phyloP scores from a whole-genome alignment of 345 rosid genomes.

The Euphorbia lathyris region DNA sequence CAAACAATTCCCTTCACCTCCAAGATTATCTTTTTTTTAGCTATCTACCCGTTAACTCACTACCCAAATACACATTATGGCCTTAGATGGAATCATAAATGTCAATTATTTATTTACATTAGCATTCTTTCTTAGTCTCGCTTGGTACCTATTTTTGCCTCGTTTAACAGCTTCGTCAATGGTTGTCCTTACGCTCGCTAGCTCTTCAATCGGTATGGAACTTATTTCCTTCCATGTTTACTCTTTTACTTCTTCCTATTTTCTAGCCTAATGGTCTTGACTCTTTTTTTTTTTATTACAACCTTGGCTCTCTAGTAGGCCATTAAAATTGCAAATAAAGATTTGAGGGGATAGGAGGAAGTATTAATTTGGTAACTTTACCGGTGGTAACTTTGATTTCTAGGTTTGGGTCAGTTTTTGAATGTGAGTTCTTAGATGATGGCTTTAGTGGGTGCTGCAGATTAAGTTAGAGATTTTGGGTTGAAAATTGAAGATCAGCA shows the following conservation, averaged over 20 bases:
- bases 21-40: too few species aligned
- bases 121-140: slow-evolving; percentile 78
- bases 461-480: slow-evolving; percentile 69
- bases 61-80: slow-evolving; percentile 54
- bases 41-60: not conserved
- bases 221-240: slow-evolving; percentile 71
- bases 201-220: slow-evolving; percentile 36
- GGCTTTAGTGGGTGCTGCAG: slow-evolving; percentile 77
- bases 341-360: slow-evolving; percentile 15
- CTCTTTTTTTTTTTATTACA: too few species aligned
- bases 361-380: slow-evolving; percentile 45
- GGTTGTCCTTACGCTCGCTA: slow-evolving; percentile 35
- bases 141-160: slow-evolving; percentile 37
- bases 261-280: slow-evolving; percentile 84
- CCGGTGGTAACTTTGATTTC: slow-evolving; percentile 56
- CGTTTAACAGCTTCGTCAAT: slow-evolving; percentile 25
- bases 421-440: slow-evolving; percentile 72
- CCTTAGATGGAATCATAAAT: slow-evolving; percentile 75
- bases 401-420: slow-evolving; percentile 61
- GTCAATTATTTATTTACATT: slow-evolving; percentile 81
- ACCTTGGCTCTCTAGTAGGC: slow-evolving; percentile 67
- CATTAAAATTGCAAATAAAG: slow-evolving; percentile 32
- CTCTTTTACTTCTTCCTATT: slow-evolving; percentile 75
- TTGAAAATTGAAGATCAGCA: too few species aligned
- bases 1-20: too few species aligned